Evolutionary conservation across 306 rosid genomes (phyloP).

Genomic region (Glycine latifolia): DNA sequence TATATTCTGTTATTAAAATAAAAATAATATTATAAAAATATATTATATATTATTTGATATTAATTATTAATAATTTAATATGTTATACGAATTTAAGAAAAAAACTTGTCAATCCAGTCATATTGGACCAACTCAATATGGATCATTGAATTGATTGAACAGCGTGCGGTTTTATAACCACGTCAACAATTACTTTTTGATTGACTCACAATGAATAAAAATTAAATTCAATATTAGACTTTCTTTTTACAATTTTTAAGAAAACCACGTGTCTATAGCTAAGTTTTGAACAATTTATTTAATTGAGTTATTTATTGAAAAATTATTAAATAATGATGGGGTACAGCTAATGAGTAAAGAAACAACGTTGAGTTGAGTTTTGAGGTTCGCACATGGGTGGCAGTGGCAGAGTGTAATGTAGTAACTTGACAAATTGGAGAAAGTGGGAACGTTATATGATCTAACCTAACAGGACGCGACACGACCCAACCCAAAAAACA

Average conservation of each 20-base stretch:
- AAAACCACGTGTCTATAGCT: background rate
- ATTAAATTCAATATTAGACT: no score
- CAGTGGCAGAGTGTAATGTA: background rate
- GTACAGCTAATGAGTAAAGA: conserved; percentile 29
- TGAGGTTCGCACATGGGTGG: conserved; percentile 39
- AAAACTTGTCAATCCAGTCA: no score
- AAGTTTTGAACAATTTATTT: background rate
- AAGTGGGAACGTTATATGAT: background rate
- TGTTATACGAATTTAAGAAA: no score
- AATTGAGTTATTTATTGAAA: background rate
- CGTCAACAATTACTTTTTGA: no score
- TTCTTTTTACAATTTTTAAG: background rate
- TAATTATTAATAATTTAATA: no score
- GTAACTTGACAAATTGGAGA: conserved; percentile 22
- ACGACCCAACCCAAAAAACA: background rate
- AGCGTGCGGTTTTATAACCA: no score
- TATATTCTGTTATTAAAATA: no score
- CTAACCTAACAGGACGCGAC: conserved; percentile 28
- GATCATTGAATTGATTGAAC: no score
- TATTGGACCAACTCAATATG: no score
- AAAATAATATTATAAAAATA: no score
- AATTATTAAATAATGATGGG: conserved; percentile 7
- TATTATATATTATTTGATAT: no score
- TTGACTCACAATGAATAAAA: no score
- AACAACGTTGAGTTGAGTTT: background rate